Evolutionary conservation across 1,139 yeast genomes (phyloP).

Genomic region (Candida buenavistaensis): DNA sequence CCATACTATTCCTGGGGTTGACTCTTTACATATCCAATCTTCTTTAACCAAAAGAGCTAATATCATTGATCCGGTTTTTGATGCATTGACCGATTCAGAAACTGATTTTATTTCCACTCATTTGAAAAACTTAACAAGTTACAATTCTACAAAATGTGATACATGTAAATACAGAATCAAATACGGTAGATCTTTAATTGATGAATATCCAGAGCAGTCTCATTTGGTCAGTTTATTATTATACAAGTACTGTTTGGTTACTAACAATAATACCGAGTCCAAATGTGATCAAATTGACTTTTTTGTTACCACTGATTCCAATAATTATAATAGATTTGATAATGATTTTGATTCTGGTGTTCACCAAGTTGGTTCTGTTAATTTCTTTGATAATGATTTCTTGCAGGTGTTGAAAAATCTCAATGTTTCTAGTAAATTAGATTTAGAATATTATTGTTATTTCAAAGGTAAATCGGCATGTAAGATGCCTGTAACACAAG

Average conservation of each 20-base stretch:
- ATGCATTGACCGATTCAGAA: conserved; percentile 25
- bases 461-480: conserved; percentile 26
- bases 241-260: conserved; percentile 35
- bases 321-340: conserved; percentile 18
- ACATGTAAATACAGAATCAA: conserved; percentile 36
- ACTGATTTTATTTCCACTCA: conserved; percentile 33
- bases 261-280: conserved; percentile 29
- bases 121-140: conserved; percentile 24
- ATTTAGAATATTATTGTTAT: conserved; percentile 35
- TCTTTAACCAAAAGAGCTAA: conserved; percentile 20
- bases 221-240: conserved; percentile 39
- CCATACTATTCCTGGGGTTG: conserved; percentile 23
- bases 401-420: conserved; percentile 36
- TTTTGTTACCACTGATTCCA: conserved; percentile 37
- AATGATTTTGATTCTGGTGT: conserved; percentile 25
- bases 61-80: conserved; percentile 26
- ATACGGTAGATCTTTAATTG: conserved; percentile 29
- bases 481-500: conserved; percentile 29
- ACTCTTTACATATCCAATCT: conserved; percentile 18
- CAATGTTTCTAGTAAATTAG: conserved; percentile 37
- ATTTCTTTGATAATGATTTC: conserved; percentile 42
- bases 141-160: conserved; percentile 35
- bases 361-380: conserved; percentile 23
- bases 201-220: conserved; percentile 31
- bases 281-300: conserved; percentile 39